Conservation (phyloP, 108 stramenopile genomes). For the Nannochloropsis oceanica region DNA sequence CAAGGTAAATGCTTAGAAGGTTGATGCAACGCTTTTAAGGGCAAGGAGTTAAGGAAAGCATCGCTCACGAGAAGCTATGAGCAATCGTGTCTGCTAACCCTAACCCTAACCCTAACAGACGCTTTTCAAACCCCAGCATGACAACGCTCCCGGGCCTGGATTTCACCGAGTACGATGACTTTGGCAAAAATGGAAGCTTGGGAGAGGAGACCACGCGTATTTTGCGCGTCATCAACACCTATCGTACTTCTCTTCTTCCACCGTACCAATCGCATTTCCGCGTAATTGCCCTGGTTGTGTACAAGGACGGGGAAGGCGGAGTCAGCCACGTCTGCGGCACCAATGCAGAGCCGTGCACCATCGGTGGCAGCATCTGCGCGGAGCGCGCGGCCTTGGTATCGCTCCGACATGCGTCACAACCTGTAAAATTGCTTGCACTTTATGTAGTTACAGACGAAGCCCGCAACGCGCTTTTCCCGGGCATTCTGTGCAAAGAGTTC, state of each 20-base stretch:
- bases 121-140: background rate
- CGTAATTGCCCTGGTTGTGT: background rate
- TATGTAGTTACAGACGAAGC: background rate
- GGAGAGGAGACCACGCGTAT: background rate
- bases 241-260: background rate
- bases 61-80: too few species aligned
- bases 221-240: background rate
- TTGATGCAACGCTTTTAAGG: too few species aligned
- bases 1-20: too few species aligned
- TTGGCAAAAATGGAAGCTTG: background rate
- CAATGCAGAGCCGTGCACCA: background rate
- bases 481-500: background rate
- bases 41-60: too few species aligned
- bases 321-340: background rate
- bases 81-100: too few species aligned
- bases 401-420: background rate
- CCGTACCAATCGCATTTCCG: background rate
- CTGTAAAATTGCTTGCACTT: background rate
- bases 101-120: background rate
- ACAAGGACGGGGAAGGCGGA: background rate
- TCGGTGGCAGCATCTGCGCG: background rate
- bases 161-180: background rate
- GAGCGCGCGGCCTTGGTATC: background rate
- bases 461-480: background rate
- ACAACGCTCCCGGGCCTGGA: background rate